Percentiles rank a stretch among this genome's conserved stretches.
phyloP scores from a whole-genome alignment of 306 rosid genomes.

The Pyrus communis region DNA sequence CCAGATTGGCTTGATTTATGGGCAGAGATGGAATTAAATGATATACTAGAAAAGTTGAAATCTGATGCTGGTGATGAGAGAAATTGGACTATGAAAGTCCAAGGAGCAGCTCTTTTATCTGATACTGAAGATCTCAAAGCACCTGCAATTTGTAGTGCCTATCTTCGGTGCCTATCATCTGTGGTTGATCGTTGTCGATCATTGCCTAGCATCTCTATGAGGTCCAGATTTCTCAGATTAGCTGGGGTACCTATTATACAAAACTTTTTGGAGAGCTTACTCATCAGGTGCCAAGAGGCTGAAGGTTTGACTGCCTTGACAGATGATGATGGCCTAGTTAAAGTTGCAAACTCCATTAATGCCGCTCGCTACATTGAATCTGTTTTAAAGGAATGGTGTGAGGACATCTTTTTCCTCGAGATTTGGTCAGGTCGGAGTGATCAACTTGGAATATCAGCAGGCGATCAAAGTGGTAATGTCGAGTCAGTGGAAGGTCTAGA shows the following conservation, averaged over 20 bases:
- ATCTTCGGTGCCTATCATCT: slow-evolving; percentile 54
- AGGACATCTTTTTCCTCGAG: slow-evolving; percentile 77
- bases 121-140: slow-evolving; percentile 64
- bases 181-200: slow-evolving; percentile 66
- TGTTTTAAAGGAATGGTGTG: slow-evolving; percentile 78
- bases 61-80: slow-evolving; percentile 47
- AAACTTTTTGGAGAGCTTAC: slow-evolving; percentile 46
- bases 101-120: slow-evolving; percentile 39
- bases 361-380: slow-evolving; percentile 70
- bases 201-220: slow-evolving; percentile 47
- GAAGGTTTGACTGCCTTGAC: slow-evolving; percentile 90
- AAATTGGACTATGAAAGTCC: slow-evolving; percentile 69
- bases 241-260: slow-evolving; percentile 55
- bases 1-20: slow-evolving; percentile 95
- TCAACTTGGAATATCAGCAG: slow-evolving; percentile 17
- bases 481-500: slow-evolving; percentile 26
- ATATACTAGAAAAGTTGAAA: slow-evolving; percentile 58
- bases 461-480: slow-evolving; percentile 16
- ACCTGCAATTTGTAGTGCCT: slow-evolving; percentile 56
- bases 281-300: slow-evolving; percentile 91
- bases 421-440: slow-evolving; percentile 38
- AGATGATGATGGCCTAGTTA: slow-evolving; percentile 67
- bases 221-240: slow-evolving; percentile 74
- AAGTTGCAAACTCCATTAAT: slow-evolving; percentile 75
- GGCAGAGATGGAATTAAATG: slow-evolving; percentile 83